Conservation (phyloP, 2,329 filamentous ascomycete species). For the Alternaria brassicae region DNA sequence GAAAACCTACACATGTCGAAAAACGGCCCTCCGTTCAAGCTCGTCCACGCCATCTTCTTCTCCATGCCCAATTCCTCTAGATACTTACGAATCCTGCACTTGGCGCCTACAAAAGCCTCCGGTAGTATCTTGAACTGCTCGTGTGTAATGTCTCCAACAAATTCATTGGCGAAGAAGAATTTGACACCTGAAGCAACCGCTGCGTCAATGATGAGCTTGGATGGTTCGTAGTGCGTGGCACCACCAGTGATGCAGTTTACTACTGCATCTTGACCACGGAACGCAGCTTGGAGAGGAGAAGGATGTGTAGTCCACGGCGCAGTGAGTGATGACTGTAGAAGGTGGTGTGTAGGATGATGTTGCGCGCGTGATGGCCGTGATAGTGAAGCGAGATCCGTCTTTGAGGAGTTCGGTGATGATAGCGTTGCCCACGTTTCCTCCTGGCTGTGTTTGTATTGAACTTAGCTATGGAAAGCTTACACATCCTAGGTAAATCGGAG, state of each 20-base stretch:
- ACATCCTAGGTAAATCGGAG: background rate
- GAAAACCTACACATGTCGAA: constrained; percentile 49
- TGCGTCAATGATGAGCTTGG: constrained; percentile 52
- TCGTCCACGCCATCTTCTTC: constrained; percentile 39
- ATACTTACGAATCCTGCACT: constrained; percentile 36
- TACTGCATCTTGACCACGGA: constrained; percentile 64
- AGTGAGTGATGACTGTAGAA: constrained; percentile 26
- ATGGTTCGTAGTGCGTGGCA: constrained; percentile 52
- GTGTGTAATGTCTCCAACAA: constrained; percentile 36
- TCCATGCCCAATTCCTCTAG: constrained; percentile 32
- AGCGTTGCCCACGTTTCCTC: constrained; percentile 44
- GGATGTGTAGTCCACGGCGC: constrained; percentile 36
- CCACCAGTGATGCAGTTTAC: constrained; percentile 57
- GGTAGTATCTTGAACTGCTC: constrained; percentile 38
- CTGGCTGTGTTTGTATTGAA: constrained; percentile 26
- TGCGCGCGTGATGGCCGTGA: constrained; percentile 42
- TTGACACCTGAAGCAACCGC: constrained; percentile 44
- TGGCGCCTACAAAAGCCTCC: constrained; percentile 35
- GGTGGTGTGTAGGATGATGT: constrained; percentile 30
- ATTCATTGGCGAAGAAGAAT: constrained; percentile 47
- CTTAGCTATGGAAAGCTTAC: background rate
- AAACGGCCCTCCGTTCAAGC: constrained; percentile 47
- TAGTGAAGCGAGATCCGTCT: constrained; percentile 25
- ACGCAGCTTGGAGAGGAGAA: constrained; percentile 46
- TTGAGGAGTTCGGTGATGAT: constrained; percentile 40